Evolutionary conservation across 768 basidiomycete species (phyloP).

Genomic region (Trametes cubensis): DNA sequence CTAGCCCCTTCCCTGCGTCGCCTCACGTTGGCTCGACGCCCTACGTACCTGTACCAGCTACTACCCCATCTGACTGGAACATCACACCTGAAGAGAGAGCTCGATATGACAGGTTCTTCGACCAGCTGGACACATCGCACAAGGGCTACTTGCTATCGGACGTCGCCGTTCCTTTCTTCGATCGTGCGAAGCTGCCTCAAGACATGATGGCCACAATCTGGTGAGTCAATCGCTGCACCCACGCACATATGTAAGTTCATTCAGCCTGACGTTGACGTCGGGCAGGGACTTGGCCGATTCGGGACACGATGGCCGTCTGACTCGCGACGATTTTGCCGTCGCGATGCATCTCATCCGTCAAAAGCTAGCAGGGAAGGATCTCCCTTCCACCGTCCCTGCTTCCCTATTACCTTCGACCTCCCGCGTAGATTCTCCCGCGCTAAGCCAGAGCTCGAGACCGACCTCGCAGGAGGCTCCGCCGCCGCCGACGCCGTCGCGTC

Average conservation of each 20-base stretch:
- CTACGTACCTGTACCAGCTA: conserved; percentile 10
- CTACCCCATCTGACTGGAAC: conserved; percentile 59
- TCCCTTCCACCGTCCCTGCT: conserved; percentile 49
- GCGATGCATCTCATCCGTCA: conserved; percentile 91
- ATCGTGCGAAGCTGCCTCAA: conserved; percentile 81
- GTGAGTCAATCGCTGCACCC: conserved; percentile 47
- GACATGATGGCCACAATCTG: conserved; percentile 84
- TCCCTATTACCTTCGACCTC: conserved; percentile 34
- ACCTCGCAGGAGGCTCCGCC: not conserved
- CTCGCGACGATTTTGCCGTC: conserved; percentile 90
- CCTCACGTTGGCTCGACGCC: conserved; percentile 1
- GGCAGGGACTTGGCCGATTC: conserved; percentile 91
- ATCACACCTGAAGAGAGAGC: conserved; percentile 78
- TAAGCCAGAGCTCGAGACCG: not conserved
- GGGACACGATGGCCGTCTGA: conserved; percentile 80
- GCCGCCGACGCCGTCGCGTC: not conserved
- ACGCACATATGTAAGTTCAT: not conserved
- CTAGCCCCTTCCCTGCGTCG: conserved; percentile 14
- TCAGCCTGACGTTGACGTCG: not conserved
- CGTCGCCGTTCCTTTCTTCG: conserved; percentile 90
- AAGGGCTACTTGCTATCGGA: conserved; percentile 87
- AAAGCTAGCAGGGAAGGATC: conserved; percentile 74
- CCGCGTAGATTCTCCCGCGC: not conserved
- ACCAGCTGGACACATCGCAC: conserved; percentile 73
- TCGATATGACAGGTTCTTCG: conserved; percentile 78